Conservation (phyloP, 108 stramenopile species). For the Cyclotella distinguenda region DNA sequence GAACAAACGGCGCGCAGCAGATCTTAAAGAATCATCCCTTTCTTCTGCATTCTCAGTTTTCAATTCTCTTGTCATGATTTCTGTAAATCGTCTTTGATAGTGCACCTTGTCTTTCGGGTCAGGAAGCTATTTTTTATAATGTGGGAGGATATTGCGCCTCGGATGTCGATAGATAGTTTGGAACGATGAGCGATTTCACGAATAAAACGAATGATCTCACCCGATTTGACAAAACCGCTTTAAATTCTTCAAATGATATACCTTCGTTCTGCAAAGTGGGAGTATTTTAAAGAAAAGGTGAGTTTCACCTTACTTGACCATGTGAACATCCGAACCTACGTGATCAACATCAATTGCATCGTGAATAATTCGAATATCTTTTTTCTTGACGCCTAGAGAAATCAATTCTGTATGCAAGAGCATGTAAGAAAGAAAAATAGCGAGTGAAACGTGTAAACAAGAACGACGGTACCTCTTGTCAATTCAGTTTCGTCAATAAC, state of each 20-base stretch:
- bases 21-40: conserved; percentile 1
- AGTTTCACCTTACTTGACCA: no score
- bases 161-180: no score
- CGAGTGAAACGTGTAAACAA: no score
- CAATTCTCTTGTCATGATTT: conserved; percentile 11
- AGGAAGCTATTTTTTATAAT: not conserved
- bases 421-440: not conserved
- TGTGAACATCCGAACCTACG: no score
- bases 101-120: conserved; percentile 4
- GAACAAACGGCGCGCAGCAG: conserved; percentile 24
- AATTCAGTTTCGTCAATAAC: conserved; percentile 12
- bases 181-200: no score
- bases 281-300: no score
- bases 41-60: not conserved
- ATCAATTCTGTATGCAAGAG: not conserved
- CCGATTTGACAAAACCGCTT: not conserved
- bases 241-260: conserved; percentile 22
- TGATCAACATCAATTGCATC: conserved; percentile 5
- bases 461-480: not conserved
- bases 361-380: conserved; percentile 14
- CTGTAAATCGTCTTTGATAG: conserved; percentile 13
- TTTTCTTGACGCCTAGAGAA: not conserved
- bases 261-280: conserved; percentile 16
- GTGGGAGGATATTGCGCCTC: no score
- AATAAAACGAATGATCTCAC: no score